These are phyloP conservation scores for Epithele typhae DNA, from an alignment of 768 basidiomycete species.

Conservation along the genomic window DNA sequence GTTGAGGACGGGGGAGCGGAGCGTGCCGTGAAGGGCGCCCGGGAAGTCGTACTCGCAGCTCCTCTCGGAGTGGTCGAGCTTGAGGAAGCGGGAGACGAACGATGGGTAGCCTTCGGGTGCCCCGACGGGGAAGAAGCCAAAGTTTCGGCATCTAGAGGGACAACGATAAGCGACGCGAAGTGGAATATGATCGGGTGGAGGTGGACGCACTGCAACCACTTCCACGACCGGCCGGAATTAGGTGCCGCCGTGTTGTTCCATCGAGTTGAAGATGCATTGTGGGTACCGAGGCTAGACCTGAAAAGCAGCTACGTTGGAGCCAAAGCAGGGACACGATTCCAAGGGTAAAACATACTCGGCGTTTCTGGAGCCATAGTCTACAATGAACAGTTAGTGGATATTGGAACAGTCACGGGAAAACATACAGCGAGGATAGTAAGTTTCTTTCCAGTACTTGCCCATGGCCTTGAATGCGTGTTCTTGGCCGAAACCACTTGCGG, in stretches of 20 bases:
- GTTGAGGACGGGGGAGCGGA: slow-evolving; percentile 45
- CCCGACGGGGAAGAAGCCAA: slow-evolving; percentile 44
- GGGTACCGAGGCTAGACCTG: too few relatives aligned
- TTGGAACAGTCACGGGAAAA: too few relatives aligned
- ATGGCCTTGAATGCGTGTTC: slow-evolving; percentile 57
- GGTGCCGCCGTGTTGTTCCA: slow-evolving; percentile 53
- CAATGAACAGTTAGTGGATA: too few relatives aligned
- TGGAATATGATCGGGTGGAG: neutral
- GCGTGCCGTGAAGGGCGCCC: slow-evolving; percentile 38
- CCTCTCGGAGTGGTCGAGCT: slow-evolving; percentile 27
- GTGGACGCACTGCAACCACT: slow-evolving; percentile 52
- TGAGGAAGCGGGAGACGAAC: slow-evolving; percentile 43
- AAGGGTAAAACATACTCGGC: too few relatives aligned
- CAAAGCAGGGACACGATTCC: too few relatives aligned
- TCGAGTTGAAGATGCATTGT: slow-evolving; percentile 30
- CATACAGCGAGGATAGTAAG: slow-evolving; percentile 41
- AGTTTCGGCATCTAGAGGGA: slow-evolving; percentile 55
- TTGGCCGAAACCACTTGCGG: slow-evolving; percentile 54
- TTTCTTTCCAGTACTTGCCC: slow-evolving; percentile 51
- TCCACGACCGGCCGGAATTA: slow-evolving; percentile 57
- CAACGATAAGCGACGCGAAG: neutral
- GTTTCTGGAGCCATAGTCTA: too few relatives aligned
- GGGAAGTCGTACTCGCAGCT: slow-evolving; percentile 64
- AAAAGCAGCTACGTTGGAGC: too few relatives aligned
- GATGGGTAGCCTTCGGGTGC: slow-evolving; percentile 34